phyloP scores from a whole-genome alignment of 495 filamentous ascomycete species.

The Penicillium egyptiacum region DNA sequence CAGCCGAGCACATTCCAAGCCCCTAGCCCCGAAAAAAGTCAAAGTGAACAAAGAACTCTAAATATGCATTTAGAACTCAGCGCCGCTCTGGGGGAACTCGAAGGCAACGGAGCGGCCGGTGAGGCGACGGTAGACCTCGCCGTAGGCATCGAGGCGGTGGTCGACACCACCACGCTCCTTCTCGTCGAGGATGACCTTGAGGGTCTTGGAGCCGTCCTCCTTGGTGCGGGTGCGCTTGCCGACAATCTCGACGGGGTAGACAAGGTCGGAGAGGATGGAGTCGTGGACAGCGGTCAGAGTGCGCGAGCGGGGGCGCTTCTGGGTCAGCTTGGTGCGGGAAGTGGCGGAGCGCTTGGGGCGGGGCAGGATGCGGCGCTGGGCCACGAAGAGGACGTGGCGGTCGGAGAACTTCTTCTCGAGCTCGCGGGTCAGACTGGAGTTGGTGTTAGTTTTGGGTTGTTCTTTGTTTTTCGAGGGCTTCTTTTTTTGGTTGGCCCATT shows the following conservation, averaged over 20 bases:
- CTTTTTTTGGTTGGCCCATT: neutral
- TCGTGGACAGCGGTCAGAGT: conserved; percentile 98
- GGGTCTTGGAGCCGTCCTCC: conserved; percentile 94
- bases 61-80: conserved; percentile 69
- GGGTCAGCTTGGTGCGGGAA: conserved; percentile 87
- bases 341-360: conserved; percentile 94
- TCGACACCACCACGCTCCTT: conserved; percentile 99
- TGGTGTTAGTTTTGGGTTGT: conserved; percentile 8
- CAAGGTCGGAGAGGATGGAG: conserved; percentile 89
- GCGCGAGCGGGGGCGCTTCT: conserved; percentile 97
- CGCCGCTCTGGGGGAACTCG: conserved; percentile 88
- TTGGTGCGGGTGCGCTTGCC: conserved; percentile 96
- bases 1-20: conserved; percentile 23
- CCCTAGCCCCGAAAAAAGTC: conserved; percentile 15
- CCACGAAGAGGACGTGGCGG: conserved; percentile 98
- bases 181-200: conserved; percentile 98
- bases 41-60: conserved; percentile 14
- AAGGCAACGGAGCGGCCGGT: conserved; percentile 93
- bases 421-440: conserved; percentile 88
- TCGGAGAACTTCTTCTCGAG: conserved; percentile 99
- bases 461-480: neutral
- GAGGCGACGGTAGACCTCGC: conserved; percentile 94
- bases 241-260: conserved; percentile 99
- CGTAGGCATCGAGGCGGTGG: conserved; percentile 98
- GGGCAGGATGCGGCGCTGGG: conserved; percentile 96